Conservation (phyloP, 2,329 filamentous ascomycete genomes). For the Aspergillus ochraceoroseus region DNA sequence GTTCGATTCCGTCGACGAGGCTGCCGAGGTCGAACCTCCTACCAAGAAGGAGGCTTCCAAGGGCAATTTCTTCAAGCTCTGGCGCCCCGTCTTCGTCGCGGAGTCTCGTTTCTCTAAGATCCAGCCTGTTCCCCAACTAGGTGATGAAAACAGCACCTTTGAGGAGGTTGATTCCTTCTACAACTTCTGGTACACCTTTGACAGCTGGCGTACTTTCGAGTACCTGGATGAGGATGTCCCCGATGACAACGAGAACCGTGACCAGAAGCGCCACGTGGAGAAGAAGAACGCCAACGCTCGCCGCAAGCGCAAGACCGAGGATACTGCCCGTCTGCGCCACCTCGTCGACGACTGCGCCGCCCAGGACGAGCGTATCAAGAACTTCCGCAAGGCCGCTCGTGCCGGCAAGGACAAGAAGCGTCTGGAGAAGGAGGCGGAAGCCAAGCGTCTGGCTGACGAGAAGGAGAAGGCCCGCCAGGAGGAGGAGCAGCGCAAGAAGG, state of each 20-base stretch:
- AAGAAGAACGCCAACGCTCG: slow-evolving; percentile 96
- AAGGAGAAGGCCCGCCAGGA: slow-evolving; percentile 77
- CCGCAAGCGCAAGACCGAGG: slow-evolving; percentile 99
- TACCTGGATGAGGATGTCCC: slow-evolving; percentile 98
- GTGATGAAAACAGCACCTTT: slow-evolving; percentile 75
- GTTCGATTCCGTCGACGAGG: slow-evolving; percentile 94
- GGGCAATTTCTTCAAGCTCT: slow-evolving; percentile 92
- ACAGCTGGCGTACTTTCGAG: slow-evolving; percentile 96
- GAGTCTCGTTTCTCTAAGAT: slow-evolving; percentile 89
- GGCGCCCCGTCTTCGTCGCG: slow-evolving; percentile 82
- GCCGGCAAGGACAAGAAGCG: slow-evolving; percentile 96
- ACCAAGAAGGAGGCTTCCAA: slow-evolving; percentile 84
- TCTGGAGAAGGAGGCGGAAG: slow-evolving; percentile 82
- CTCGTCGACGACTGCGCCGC: slow-evolving; percentile 81
- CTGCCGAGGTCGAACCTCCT: slow-evolving; percentile 85
- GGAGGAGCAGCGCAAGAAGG: slow-evolving; percentile 71
- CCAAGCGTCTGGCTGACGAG: slow-evolving; percentile 81
- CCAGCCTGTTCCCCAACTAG: slow-evolving; percentile 82
- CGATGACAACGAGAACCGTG: slow-evolving; percentile 97
- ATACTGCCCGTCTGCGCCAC: slow-evolving; percentile 83
- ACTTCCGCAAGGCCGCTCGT: slow-evolving; percentile 86
- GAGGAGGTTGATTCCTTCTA: slow-evolving; percentile 94
- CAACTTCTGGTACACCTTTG: slow-evolving; percentile 99
- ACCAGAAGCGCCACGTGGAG: slow-evolving; percentile 97
- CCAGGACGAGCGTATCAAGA: slow-evolving; percentile 92